phyloP scores from a whole-genome alignment of 495 filamentous ascomycete genomes.

The Penicillium soppii region DNA sequence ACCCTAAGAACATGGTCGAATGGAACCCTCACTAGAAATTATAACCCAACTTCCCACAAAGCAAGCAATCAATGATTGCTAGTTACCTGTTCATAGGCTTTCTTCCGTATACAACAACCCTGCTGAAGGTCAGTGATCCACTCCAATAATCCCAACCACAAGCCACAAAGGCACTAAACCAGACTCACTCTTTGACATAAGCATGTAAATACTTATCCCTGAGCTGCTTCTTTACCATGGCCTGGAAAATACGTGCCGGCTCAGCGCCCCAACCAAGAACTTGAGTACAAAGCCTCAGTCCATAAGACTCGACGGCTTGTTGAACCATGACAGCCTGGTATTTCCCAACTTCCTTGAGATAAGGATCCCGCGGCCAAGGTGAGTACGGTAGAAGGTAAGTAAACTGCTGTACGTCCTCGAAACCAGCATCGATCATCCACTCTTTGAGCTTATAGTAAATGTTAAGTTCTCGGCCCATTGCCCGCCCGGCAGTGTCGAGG shows the following conservation, averaged over 20 bases:
- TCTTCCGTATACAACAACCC: constrained; percentile 16
- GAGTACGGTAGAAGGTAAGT: constrained; percentile 64
- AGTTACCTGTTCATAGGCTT: constrained; percentile 5
- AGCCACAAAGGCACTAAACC: neutral
- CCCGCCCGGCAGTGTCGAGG: constrained; percentile 16
- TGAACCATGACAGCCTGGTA: constrained; percentile 60
- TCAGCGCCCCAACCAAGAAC: constrained; percentile 42
- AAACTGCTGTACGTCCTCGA: constrained; percentile 56
- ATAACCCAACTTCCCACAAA: neutral
- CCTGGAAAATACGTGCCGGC: constrained; percentile 39
- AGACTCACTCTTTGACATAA: constrained; percentile 22
- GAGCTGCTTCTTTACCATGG: constrained; percentile 22
- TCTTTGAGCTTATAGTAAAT: constrained; percentile 41
- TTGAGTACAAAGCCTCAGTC: constrained; percentile 60
- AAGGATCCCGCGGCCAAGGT: constrained; percentile 63
- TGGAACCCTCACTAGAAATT: neutral
- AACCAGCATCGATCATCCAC: constrained; percentile 50
- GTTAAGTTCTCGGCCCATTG: constrained; percentile 47
- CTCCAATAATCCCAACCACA: neutral
- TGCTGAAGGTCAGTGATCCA: neutral
- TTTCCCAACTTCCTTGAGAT: constrained; percentile 63
- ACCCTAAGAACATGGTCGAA: neutral
- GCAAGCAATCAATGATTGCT: neutral
- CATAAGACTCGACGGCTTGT: constrained; percentile 57
- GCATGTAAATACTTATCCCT: constrained; percentile 22